Percentiles rank a stretch among this genome's conserved stretches.
These are phyloP conservation scores for Aspergillus taichungensis DNA, from an alignment of 495 filamentous ascomycete species.

Conservation along the genomic window DNA sequence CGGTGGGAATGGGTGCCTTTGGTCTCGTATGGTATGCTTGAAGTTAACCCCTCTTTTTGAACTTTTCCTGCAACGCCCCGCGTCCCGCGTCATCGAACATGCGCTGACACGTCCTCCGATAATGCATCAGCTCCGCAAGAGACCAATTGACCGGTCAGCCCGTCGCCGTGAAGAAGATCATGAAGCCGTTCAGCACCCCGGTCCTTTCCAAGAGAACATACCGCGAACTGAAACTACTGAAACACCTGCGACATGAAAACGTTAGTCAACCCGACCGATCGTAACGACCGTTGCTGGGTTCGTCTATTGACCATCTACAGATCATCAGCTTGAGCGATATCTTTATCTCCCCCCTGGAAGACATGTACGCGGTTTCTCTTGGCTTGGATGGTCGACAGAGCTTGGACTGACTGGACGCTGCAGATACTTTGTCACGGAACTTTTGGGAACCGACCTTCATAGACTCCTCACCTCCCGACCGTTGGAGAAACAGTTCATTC, in stretches of 20 bases:
- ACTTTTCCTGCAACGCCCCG: not conserved
- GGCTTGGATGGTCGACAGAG: not conserved
- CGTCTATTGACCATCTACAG: constrained; percentile 37
- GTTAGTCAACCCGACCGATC: constrained; percentile 36
- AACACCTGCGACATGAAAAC: constrained; percentile 95
- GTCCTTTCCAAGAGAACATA: constrained; percentile 96
- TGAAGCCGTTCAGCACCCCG: constrained; percentile 99
- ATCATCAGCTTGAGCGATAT: constrained; percentile 98
- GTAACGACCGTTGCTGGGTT: not conserved
- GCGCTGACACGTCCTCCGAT: constrained; percentile 10
- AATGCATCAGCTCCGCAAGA: constrained; percentile 68
- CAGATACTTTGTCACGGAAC: constrained; percentile 96
- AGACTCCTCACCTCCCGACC: constrained; percentile 90
- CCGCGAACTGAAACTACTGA: constrained; percentile 91
- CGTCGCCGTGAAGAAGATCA: constrained; percentile 99
- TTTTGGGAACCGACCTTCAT: constrained; percentile 94
- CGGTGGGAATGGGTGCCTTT: constrained; percentile 98
- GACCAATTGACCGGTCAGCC: constrained; percentile 93
- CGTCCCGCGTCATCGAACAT: not conserved
- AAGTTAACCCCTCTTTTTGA: constrained; percentile 9
- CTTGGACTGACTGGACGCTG: constrained; percentile 23
- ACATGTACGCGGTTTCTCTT: constrained; percentile 60
- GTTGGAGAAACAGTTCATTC: constrained; percentile 98
- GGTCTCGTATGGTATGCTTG: constrained; percentile 83
- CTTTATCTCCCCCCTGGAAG: constrained; percentile 97